Evolutionary conservation across 2,329 filamentous ascomycete genomes (phyloP), one percentile per base, ranked within the genome.

Genomic region (Trichoderma endophyticum): DNA sequence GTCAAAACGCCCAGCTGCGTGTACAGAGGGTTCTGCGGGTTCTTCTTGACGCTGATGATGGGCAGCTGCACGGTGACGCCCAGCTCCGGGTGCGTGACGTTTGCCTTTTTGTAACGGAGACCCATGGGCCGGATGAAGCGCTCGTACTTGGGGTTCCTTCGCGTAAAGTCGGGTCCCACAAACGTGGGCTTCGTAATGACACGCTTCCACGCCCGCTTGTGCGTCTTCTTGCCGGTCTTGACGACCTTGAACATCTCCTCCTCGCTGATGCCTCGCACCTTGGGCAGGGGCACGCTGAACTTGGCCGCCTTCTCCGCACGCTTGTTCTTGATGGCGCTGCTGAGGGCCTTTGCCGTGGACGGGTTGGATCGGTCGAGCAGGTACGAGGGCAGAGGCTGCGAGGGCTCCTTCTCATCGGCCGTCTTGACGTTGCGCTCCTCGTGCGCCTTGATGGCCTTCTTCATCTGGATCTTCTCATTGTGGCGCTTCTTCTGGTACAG

Each of bases 191-290:
- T 88, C 34, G 86, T 89, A 74, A 90, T 86, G 86, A 91, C 91
- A 43, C 90, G 83, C 84, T 93, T 93, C 91, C 91, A 88, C 71
- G 86, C 87, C 87, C 96, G 97, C 89, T 97, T 94, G 71, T 91
- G 87, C 2, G 91, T 94, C 87, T 97, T 98, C 89, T 97, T 97
- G 78, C 96, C 95, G 36, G 95, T 98, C 85, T 94, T 94, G 79
- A 98, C 90, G 15, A 97, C 95, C 84, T 93, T 95, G 87, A 98
- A 98, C 92, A 98, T 95, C 85, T 97, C 95, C 86, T 97, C 94
- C 85, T 98, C 95, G 76, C 89, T 91, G 77, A 98, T 98, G 72
- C 81, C 95, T 78, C 93, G 90, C 59, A 98, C 96, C 84, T 97
- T 98, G 43, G 96, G 96, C 79, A 99, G 82, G 2, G 96, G 96